A percentile compares a stretch with the other conserved stretches of the same genome.
Evolutionary conservation across 306 rosid genomes (phyloP).

Genomic region (Fragaria ananassa): DNA sequence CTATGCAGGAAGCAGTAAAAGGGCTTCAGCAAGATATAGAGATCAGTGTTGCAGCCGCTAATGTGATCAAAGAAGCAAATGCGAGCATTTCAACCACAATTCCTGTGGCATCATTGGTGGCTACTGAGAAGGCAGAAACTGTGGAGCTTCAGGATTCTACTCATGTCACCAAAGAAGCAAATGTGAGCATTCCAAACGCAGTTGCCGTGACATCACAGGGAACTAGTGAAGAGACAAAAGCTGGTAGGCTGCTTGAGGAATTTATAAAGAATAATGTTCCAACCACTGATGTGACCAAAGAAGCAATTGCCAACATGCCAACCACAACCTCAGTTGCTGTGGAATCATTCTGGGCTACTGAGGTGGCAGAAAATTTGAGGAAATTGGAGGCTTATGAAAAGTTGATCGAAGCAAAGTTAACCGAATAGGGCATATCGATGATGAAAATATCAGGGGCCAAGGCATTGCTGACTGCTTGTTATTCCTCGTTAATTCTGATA

Average conservation of each 20-base stretch:
- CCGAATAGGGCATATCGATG: neutral
- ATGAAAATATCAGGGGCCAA: neutral
- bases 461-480: neutral
- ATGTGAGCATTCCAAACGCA: neutral
- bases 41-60: neutral
- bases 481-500: neutral
- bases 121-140: neutral
- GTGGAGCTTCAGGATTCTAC: conserved; percentile 1
- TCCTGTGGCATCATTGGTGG: neutral
- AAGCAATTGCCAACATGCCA: conserved; percentile 13
- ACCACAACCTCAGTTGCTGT: neutral
- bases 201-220: neutral
- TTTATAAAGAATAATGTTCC: conserved; percentile 1
- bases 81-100: neutral
- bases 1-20: neutral
- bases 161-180: conserved; percentile 13
- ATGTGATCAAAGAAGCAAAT: conserved; percentile 19
- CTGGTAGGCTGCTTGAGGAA: neutral
- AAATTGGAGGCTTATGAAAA: conserved; percentile 3
- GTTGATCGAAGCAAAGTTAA: neutral
- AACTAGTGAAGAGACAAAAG: neutral
- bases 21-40: neutral
- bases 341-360: neutral
- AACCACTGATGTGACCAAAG: conserved; percentile 6
- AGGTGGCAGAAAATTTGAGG: neutral